Evolutionary conservation across 2,329 filamentous ascomycete species (phyloP).

Genomic region (Didymella pomorum): DNA sequence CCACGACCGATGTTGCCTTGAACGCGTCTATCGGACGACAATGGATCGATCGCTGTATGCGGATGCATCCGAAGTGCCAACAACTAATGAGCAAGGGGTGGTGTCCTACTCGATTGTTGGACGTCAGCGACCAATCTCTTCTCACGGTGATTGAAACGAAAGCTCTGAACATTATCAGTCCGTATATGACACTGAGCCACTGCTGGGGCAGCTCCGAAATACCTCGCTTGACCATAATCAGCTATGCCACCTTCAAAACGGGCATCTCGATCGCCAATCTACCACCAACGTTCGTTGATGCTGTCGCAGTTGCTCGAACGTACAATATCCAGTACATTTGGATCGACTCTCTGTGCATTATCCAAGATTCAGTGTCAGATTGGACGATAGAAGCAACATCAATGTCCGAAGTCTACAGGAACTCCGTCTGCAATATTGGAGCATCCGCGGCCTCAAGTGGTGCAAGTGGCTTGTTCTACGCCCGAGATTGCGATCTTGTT

Average conservation of each 20-base stretch:
- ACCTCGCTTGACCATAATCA: neutral
- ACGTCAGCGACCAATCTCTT: neutral
- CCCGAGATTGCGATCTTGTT: neutral
- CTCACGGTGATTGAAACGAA: neutral
- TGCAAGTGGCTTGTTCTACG: neutral
- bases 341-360: neutral
- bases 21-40: neutral
- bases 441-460: neutral
- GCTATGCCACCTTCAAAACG: neutral
- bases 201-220: neutral
- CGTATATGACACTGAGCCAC: neutral
- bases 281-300: neutral
- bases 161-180: neutral
- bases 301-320: neutral
- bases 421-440: neutral
- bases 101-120: neutral
- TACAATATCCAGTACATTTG: neutral
- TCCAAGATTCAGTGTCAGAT: neutral
- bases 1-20: neutral
- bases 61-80: neutral
- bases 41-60: neutral
- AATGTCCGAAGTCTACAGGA: neutral
- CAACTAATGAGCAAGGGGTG: neutral
- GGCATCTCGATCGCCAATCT: neutral
- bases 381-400: neutral